phyloP scores from a whole-genome alignment of 768 basidiomycete species.

The Suillus americanus region DNA sequence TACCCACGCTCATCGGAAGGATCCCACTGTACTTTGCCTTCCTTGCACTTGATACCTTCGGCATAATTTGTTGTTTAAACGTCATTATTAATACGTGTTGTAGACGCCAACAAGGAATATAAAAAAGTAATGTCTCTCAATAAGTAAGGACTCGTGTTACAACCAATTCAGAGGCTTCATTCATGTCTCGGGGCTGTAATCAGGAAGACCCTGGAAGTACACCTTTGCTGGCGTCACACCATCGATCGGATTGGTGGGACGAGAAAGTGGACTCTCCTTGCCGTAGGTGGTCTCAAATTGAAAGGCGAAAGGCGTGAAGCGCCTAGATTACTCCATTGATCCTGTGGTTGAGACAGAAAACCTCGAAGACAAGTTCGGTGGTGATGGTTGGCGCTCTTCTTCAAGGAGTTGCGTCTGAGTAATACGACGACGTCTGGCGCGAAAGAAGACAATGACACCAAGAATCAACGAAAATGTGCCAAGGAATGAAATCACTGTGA shows the following conservation, averaged over 20 bases:
- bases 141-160: neutral
- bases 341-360: conserved; percentile 7
- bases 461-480: conserved; percentile 16
- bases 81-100: conserved; percentile 29
- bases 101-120: conserved; percentile 16
- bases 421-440: conserved; percentile 13
- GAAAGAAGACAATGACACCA: conserved; percentile 16
- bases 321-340: neutral
- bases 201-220: neutral
- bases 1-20: conserved; percentile 22
- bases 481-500: conserved; percentile 15
- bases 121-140: neutral
- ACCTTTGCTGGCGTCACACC: conserved; percentile 5
- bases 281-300: neutral
- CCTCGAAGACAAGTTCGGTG: neutral
- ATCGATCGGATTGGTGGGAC: conserved; percentile 11
- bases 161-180: neutral
- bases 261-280: neutral
- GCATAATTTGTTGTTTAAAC: conserved; percentile 33
- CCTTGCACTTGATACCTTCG: conserved; percentile 22
- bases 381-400: neutral
- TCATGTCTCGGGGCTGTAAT: neutral
- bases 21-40: conserved; percentile 30
- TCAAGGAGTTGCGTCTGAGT: neutral
- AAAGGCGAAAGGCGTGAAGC: neutral